Base-by-base conservation (phyloP, 2,329 filamentous ascomycete genomes). In the Madurella fahalii region DNA sequence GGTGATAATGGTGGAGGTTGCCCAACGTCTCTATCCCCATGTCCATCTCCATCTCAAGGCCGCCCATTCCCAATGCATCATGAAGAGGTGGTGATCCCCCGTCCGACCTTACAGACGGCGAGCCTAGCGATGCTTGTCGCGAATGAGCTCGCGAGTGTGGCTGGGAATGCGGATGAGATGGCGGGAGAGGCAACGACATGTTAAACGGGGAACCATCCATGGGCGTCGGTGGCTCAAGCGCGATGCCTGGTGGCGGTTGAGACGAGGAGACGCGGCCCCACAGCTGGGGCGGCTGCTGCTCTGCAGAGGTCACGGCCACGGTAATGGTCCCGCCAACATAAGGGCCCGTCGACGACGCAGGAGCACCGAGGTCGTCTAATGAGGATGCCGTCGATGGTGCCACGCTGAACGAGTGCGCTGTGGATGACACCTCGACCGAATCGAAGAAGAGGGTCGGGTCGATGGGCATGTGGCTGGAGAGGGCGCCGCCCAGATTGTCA, bases 361-460 rank as follows among this genome's bases (percentile, higher is more conserved):
- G 25, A 2, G 47, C 39, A 25, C 52, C 44, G 25, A 57, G 20
- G 3, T 64, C 63, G 44, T 63, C 61, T n/a, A 61, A 49, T 1
- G 61, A 63, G 4, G 62, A 61, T 9, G 58, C 51, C 11, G 55
- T 57, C 5, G 63, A 64, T 4, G 53, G 61, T 4, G 59, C 45
- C 39, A 45, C 51, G 52, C 59, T 60, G 41, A 58, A 60, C 13
- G 61, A 61, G 31, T 61, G 57, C 1, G 51, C 58, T 7, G 47
- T 32, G 17, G 61, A 60, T n/a, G 48, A 53, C 11, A 43, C 57
- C 16, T 61, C 63, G 40, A 50, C 39, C 3, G 62, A 39, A 37
- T 64, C 61, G 16, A 59, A 54, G 39, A 63, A 49, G 2, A 64
- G 50, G 11, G 56, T 56, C n/a, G 62, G 62, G 41, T 63, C 63